Evolutionary conservation across 2,329 filamentous ascomycete species (phyloP).

Genomic region (Cryphonectria parasitica): DNA sequence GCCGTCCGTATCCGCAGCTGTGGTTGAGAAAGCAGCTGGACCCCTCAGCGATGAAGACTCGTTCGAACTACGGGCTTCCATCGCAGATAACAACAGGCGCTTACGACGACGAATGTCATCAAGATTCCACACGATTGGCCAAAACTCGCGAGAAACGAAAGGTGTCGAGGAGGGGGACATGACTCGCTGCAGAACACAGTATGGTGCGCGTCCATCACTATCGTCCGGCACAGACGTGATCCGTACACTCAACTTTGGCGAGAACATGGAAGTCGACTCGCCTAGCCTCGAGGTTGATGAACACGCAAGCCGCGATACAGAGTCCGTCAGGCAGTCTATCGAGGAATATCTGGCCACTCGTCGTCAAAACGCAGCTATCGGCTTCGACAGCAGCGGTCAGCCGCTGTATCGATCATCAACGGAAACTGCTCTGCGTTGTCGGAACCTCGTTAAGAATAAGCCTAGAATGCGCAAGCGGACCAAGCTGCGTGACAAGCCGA

Average conservation of each 20-base stretch:
- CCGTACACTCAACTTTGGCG: constrained; percentile 21
- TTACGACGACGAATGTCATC: constrained; percentile 26
- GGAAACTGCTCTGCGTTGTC: constrained; percentile 39
- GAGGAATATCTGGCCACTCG: constrained; percentile 33
- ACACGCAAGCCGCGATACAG: constrained; percentile 21
- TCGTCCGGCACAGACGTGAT: constrained; percentile 21
- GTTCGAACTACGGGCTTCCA: not conserved
- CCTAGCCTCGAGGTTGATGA: constrained; percentile 33
- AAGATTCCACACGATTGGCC: constrained; percentile 26
- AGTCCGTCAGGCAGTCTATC: constrained; percentile 26
- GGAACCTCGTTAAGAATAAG: constrained; percentile 39
- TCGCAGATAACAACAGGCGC: constrained; percentile 17
- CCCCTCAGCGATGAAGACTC: not conserved
- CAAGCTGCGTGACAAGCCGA: constrained; percentile 30
- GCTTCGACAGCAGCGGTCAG: constrained; percentile 33
- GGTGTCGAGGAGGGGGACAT: constrained; percentile 28
- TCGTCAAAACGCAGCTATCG: constrained; percentile 30
- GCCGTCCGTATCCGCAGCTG: constrained; percentile 15
- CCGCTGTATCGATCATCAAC: constrained; percentile 37
- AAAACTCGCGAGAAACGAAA: constrained; percentile 17
- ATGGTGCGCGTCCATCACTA: constrained; percentile 24
- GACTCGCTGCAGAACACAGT: constrained; percentile 26
- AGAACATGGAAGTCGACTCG: constrained; percentile 27
- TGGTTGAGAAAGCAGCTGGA: not conserved
- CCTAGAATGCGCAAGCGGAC: constrained; percentile 42